Evolutionary conservation across 176 grass and related monocot genomes (phyloP), one percentile per base, ranked within the genome.

Genomic region (Oryza glaberrima): DNA sequence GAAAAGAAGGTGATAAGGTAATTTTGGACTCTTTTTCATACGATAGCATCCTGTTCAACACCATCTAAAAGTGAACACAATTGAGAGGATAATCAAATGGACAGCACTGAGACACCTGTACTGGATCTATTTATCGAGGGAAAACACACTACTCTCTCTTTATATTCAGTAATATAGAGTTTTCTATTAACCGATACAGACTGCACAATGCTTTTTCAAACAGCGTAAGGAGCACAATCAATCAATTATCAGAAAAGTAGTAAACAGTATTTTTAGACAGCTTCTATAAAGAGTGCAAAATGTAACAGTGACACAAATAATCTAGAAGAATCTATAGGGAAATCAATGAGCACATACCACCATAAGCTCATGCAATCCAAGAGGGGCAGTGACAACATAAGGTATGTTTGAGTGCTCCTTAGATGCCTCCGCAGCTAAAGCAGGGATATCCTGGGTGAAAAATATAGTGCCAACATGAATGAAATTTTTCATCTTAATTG

Each of bases 341-440:
- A 64, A 9, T 71, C 56, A 64, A 54, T 70, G 63, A 89, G 64
- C 61, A 34, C 85, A 73, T 90, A 98, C 96, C 91, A 95, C 93
- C 81, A 98, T 83, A 95, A 98, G 96, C 71, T 90, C 96, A 82
- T 95, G 93, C 48, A 98, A 86, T 65, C 96, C 96, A 85, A 98
- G 91, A 78, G 91, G 93, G 70, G 91, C 96, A 82, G 90, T 95
- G 76, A 95, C 81, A 63, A 98, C 68, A 58, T 90, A 98, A 2
- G 90, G 83, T 92, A 98, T 61, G 26, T 94, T 83, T 19, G 83
- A 87, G 69, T 95, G 91, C 73, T 90, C 88, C 86, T 90, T 85
- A 9, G 89, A 95, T 52, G 93, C 91, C 73, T 92, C 91, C 45
- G 89, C 79, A 69, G 86, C 91, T 86, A 95, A 90, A 73, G 92